phyloP scores from a whole-genome alignment of 2,329 filamentous ascomycete genomes.

The Aureobasidium zeae region DNA sequence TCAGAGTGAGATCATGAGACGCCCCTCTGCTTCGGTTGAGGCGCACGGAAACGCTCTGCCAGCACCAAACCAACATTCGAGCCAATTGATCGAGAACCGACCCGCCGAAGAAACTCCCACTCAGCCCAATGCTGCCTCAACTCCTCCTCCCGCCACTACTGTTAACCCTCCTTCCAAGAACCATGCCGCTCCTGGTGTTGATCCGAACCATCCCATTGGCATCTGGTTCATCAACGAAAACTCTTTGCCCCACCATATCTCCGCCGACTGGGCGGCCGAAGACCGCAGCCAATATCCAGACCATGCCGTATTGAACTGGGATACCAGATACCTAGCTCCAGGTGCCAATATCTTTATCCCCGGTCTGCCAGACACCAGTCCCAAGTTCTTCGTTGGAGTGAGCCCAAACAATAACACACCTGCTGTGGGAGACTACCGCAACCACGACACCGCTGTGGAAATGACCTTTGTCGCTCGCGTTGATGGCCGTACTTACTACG shows the following conservation, averaged over 20 bases:
- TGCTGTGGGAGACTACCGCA: background rate
- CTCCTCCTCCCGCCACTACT: background rate
- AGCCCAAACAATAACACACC: slow-evolving; percentile 1
- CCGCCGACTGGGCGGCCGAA: slow-evolving; percentile 4
- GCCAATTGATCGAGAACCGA: too few species aligned
- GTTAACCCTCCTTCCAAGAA: background rate
- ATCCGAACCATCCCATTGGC: background rate
- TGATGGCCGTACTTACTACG: slow-evolving; percentile 3
- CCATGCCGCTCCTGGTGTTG: background rate
- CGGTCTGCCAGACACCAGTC: background rate
- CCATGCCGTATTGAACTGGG: background rate
- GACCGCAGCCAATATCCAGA: background rate
- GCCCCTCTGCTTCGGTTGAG: too few species aligned
- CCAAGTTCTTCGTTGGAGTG: slow-evolving; percentile 6
- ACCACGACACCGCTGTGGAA: slow-evolving; percentile 12
- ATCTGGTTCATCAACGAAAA: slow-evolving; percentile 9
- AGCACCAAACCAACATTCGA: too few species aligned
- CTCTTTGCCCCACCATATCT: background rate
- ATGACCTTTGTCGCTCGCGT: background rate
- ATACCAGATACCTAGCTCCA: background rate
- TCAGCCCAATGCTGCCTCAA: background rate
- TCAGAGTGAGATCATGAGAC: too few species aligned
- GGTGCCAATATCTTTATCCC: background rate
- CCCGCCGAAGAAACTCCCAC: too few species aligned
- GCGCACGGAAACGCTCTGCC: too few species aligned